Percentiles rank a stretch among this genome's conserved stretches.
phyloP scores from a whole-genome alignment of 495 filamentous ascomycete species.

The Paragyromitra xinjiangensis region DNA sequence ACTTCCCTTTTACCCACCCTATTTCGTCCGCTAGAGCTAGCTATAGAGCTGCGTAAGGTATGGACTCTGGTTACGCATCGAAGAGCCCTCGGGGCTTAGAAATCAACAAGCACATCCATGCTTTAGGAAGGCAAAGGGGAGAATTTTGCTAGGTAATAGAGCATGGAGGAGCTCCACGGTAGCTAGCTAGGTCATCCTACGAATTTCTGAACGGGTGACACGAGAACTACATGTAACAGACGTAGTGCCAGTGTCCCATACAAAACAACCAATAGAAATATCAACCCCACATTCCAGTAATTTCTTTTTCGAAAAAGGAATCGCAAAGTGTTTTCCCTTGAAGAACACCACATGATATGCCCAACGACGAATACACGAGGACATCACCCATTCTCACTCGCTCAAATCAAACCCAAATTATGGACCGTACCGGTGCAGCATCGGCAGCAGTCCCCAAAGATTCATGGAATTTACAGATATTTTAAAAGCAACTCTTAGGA shows the following conservation, averaged over 20 bases:
- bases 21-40: no score
- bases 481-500: no score
- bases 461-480: background rate
- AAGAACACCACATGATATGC: background rate
- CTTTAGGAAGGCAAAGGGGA: no score
- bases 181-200: no score
- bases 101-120: no score
- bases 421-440: background rate
- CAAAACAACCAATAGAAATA: background rate
- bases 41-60: no score
- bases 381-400: conserved; percentile 4
- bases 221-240: background rate
- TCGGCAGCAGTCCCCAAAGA: background rate
- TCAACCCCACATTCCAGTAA: background rate
- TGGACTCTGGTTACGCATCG: no score
- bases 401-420: background rate
- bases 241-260: background rate
- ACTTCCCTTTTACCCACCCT: no score
- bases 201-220: background rate
- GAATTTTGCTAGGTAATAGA: no score
- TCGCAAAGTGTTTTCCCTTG: background rate
- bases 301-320: background rate
- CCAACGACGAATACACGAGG: background rate
- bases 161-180: no score
- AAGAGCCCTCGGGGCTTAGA: no score